Evolutionary conservation across 192 early-diverging fungal genomes (phyloP).

Genomic region (Podila clonocystis): DNA sequence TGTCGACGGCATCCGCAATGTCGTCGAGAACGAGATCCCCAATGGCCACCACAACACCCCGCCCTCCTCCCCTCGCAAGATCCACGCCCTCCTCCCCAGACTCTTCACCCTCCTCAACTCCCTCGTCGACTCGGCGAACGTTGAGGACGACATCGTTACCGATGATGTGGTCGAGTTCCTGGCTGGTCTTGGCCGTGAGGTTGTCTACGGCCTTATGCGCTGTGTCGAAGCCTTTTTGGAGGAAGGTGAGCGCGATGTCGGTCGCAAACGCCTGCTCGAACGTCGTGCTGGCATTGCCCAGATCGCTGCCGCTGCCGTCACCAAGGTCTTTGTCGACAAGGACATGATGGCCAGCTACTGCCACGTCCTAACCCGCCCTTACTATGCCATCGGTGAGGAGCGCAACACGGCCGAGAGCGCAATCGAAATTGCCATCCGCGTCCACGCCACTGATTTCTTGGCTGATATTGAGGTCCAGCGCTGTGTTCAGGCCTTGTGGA

Average conservation of each 20-base stretch:
- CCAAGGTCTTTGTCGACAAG: slow-evolving; percentile 43
- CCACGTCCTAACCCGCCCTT: slow-evolving; percentile 47
- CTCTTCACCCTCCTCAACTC: slow-evolving; percentile 49
- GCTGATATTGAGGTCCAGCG: slow-evolving; percentile 44
- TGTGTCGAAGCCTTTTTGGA: slow-evolving; percentile 33
- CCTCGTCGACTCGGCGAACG: slow-evolving; percentile 25
- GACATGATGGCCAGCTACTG: slow-evolving; percentile 47
- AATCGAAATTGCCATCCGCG: slow-evolving; percentile 48
- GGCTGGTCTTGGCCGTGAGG: slow-evolving; percentile 34
- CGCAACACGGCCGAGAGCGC: slow-evolving; percentile 39
- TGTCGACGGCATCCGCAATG: slow-evolving; percentile 23
- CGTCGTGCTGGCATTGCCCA: slow-evolving; percentile 29
- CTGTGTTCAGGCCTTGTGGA: slow-evolving; percentile 53
- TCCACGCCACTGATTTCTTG: slow-evolving; percentile 45
- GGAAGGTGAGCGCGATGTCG: slow-evolving; percentile 43
- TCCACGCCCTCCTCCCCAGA: slow-evolving; percentile 42
- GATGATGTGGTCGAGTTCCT: slow-evolving; percentile 45
- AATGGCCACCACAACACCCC: slow-evolving; percentile 38
- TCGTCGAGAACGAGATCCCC: slow-evolving; percentile 40
- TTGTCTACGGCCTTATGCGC: slow-evolving; percentile 45
- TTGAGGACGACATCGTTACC: slow-evolving; percentile 42
- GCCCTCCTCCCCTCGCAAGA: slow-evolving; percentile 31
- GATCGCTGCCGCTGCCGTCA: slow-evolving; percentile 31
- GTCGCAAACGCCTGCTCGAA: slow-evolving; percentile 33
- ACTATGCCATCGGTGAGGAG: slow-evolving; percentile 31